Conservation (phyloP, 768 basidiomycete species). For the Kwoniella dejecticola region DNA sequence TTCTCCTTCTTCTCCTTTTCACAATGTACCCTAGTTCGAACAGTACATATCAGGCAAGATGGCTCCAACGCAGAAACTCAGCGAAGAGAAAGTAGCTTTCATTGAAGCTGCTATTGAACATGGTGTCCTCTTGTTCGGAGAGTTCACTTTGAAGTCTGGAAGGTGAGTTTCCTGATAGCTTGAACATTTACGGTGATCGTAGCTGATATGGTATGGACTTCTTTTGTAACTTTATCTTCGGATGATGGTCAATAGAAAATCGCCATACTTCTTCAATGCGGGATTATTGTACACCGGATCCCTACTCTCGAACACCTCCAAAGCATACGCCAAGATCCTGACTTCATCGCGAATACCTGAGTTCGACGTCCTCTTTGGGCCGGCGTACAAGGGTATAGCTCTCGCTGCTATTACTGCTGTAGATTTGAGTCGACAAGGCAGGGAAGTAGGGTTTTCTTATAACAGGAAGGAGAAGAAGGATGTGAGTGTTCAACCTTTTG, state of each 20-base stretch:
- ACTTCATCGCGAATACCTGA: slow-evolving; percentile 60
- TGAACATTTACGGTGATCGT: no score
- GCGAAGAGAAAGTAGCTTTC: slow-evolving; percentile 53
- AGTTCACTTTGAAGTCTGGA: slow-evolving; percentile 92
- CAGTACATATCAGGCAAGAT: not conserved
- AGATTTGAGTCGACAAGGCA: slow-evolving; percentile 66
- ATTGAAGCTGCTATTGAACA: slow-evolving; percentile 54
- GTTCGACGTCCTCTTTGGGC: slow-evolving; percentile 89
- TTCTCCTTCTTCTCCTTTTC: not conserved
- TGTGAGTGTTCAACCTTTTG: slow-evolving; percentile 49
- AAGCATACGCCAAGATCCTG: slow-evolving; percentile 82
- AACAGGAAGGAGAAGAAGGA: slow-evolving; percentile 95
- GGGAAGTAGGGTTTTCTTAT: slow-evolving; percentile 79
- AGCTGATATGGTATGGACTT: no score
- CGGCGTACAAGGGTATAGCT: slow-evolving; percentile 96
- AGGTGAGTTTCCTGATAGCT: slow-evolving; percentile 64
- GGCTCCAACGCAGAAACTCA: slow-evolving; percentile 29
- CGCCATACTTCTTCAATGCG: slow-evolving; percentile 98
- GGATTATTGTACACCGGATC: slow-evolving; percentile 81
- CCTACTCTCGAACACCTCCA: slow-evolving; percentile 72
- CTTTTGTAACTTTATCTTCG: no score
- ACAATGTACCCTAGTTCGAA: not conserved
- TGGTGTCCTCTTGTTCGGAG: slow-evolving; percentile 67
- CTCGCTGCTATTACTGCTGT: slow-evolving; percentile 83
- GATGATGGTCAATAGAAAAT: slow-evolving; percentile 69